Conservation (phyloP, 768 basidiomycete genomes). For the Lactarius evosmus region DNA sequence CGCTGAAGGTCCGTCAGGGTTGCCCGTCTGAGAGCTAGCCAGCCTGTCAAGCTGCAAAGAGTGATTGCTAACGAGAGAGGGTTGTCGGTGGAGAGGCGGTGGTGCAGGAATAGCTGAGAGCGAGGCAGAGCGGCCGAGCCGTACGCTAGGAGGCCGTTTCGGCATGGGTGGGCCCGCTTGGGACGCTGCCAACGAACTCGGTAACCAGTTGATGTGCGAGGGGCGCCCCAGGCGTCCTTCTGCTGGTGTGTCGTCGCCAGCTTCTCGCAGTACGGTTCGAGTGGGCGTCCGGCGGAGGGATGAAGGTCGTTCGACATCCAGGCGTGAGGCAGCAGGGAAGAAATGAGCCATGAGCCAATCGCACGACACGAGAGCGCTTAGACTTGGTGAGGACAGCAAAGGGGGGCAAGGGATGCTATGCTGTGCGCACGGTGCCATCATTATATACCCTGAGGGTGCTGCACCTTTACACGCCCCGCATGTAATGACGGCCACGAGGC, state of each 20-base stretch:
- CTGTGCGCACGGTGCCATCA: slow-evolving; percentile 5
- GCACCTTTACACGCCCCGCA: slow-evolving; percentile 13
- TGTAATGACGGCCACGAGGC: slow-evolving; percentile 21
- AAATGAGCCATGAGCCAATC: slow-evolving; percentile 24
- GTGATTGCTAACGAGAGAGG: slow-evolving; percentile 41
- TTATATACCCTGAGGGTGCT: slow-evolving; percentile 19
- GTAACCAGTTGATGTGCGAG: slow-evolving; percentile 27
- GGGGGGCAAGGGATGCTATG: slow-evolving; percentile 5
- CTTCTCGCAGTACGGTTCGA: slow-evolving; percentile 8
- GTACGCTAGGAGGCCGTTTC: slow-evolving; percentile 19
- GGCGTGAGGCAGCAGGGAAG: slow-evolving; percentile 23
- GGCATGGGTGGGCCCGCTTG: slow-evolving; percentile 18
- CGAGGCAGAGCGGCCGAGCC: slow-evolving; percentile 25
- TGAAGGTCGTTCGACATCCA: slow-evolving; percentile 22
- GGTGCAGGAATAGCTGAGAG: slow-evolving; percentile 29
- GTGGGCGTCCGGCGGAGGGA: slow-evolving; percentile 18
- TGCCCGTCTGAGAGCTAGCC: slow-evolving; percentile 27
- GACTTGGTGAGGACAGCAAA: slow-evolving; percentile 12
- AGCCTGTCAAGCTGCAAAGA: slow-evolving; percentile 41
- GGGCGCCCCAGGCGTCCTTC: slow-evolving; percentile 20
- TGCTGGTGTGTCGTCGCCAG: slow-evolving; percentile 7
- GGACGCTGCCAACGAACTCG: slow-evolving; percentile 5
- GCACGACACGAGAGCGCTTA: slow-evolving; percentile 13
- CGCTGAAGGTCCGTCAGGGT: slow-evolving; percentile 23
- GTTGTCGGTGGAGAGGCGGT: slow-evolving; percentile 27